Conservation (phyloP, 768 basidiomycete species). For the Leccinum barrowsii region DNA sequence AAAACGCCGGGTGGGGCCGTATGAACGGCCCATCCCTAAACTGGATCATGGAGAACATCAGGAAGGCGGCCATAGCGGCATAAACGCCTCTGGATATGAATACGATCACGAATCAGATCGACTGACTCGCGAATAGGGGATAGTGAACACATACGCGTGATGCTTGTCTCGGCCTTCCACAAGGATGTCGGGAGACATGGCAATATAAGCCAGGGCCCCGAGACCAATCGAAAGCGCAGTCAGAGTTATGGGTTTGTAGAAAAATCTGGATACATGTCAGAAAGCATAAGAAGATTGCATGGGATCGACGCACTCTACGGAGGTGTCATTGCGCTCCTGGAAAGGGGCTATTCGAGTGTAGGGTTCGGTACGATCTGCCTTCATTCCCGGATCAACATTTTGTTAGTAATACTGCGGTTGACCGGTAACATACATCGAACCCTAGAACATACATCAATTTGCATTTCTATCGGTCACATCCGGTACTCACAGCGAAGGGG, state of each 20-base stretch:
- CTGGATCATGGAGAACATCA: slow-evolving; percentile 81
- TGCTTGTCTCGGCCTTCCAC: slow-evolving; percentile 81
- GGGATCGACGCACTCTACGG: slow-evolving; percentile 59
- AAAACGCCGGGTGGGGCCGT: slow-evolving; percentile 84
- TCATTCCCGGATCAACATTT: slow-evolving; percentile 11
- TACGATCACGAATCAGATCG: slow-evolving; percentile 12
- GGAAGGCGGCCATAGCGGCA: slow-evolving; percentile 69
- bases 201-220: slow-evolving; percentile 71
- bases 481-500: slow-evolving; percentile 75
- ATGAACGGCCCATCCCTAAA: slow-evolving; percentile 89
- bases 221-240: slow-evolving; percentile 68
- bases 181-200: slow-evolving; percentile 79
- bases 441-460: slow-evolving; percentile 39
- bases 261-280: slow-evolving; percentile 55
- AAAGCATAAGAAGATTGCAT: neutral
- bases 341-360: slow-evolving; percentile 83
- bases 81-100: slow-evolving; percentile 60
- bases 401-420: slow-evolving; percentile 4
- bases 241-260: slow-evolving; percentile 81
- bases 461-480: neutral
- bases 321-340: slow-evolving; percentile 79
- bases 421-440: slow-evolving; percentile 69
- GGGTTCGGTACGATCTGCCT: slow-evolving; percentile 82
- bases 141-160: slow-evolving; percentile 55
- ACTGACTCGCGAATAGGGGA: neutral